Conservation (phyloP, 768 basidiomycete genomes). For the Leccinum aurantiacum region DNA sequence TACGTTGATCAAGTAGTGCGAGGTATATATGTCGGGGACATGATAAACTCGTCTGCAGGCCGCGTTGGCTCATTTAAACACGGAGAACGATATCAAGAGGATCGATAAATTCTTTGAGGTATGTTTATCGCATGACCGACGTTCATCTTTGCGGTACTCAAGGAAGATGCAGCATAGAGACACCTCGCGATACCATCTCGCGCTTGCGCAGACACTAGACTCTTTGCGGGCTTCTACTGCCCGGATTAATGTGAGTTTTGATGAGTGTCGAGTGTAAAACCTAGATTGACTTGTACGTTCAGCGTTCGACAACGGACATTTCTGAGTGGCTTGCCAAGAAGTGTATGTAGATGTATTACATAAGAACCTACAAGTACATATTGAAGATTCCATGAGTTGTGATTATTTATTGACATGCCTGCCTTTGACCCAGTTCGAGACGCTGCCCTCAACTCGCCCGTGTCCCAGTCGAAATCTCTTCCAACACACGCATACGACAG, state of each 20-base stretch:
- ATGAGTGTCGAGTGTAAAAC: background rate
- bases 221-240: constrained; percentile 57
- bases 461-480: constrained; percentile 46
- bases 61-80: constrained; percentile 52
- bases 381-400: background rate
- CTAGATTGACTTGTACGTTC: constrained; percentile 3
- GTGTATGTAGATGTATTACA: constrained; percentile 16
- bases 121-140: constrained; percentile 15
- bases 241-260: constrained; percentile 56
- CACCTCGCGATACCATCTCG: constrained; percentile 64
- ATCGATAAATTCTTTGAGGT: constrained; percentile 78
- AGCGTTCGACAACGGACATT: constrained; percentile 64
- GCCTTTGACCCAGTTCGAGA: constrained; percentile 86
- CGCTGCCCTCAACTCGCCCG: constrained; percentile 78
- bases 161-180: constrained; percentile 52
- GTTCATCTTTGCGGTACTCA: background rate
- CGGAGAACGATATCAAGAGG: constrained; percentile 61
- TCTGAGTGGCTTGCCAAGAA: constrained; percentile 47
- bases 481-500: constrained; percentile 24
- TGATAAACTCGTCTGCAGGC: constrained; percentile 28
- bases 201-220: constrained; percentile 68
- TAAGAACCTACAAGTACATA: constrained; percentile 6
- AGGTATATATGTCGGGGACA: background rate
- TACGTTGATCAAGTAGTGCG: constrained; percentile 27
- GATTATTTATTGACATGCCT: constrained; percentile 29